phyloP scores from a whole-genome alignment of 2,329 filamentous ascomycete genomes.

The Lachnellula cervina region DNA sequence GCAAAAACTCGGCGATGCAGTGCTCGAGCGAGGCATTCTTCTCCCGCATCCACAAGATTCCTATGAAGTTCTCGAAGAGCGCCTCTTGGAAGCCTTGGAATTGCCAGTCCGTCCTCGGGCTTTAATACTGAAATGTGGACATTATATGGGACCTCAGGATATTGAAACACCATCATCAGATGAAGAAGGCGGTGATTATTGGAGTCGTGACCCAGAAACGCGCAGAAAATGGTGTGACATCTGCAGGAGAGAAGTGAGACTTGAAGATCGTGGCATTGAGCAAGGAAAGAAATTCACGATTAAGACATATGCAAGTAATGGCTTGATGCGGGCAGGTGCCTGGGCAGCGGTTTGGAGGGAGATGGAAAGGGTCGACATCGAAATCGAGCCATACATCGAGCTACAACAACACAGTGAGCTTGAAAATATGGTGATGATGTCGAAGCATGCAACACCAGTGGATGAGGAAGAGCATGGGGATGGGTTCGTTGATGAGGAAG shows the following conservation, averaged over 20 bases:
- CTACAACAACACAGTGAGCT: conserved; percentile 54
- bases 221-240: conserved; percentile 31
- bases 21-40: conserved; percentile 68
- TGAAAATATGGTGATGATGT: conserved; percentile 42
- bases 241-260: conserved; percentile 28
- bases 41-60: conserved; percentile 75
- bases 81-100: conserved; percentile 69
- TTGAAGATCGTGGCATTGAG: conserved; percentile 23
- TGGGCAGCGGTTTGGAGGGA: conserved; percentile 95
- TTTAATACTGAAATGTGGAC: conserved; percentile 68
- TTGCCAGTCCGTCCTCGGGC: conserved; percentile 60
- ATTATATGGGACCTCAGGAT: conserved; percentile 58
- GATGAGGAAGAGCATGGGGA: conserved; percentile 31
- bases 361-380: conserved; percentile 97
- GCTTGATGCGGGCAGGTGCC: conserved; percentile 83
- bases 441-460: not conserved
- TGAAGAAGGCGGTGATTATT: conserved; percentile 23
- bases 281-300: conserved; percentile 58
- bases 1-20: conserved; percentile 66
- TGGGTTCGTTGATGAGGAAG: conserved; percentile 11
- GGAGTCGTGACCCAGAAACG: conserved; percentile 1
- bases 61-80: conserved; percentile 74
- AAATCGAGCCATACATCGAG: conserved; percentile 72
- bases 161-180: conserved; percentile 24
- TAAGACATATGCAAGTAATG: conserved; percentile 92